phyloP scores from a whole-genome alignment of 495 filamentous ascomycete species.

The Aspergillus asperescens region DNA sequence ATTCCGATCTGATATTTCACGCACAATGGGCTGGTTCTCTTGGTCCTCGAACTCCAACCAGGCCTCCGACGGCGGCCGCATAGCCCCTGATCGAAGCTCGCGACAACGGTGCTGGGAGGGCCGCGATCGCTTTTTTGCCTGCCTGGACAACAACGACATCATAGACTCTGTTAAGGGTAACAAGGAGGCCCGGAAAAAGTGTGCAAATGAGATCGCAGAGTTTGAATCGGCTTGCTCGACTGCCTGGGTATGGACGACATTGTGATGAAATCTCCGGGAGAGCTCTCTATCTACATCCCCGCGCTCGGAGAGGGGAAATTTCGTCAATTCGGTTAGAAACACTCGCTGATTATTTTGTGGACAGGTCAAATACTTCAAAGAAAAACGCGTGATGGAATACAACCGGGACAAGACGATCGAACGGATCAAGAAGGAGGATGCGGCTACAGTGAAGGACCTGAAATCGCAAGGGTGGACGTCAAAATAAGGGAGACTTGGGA shows the following conservation, averaged over 20 bases:
- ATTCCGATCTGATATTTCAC: background rate
- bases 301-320: background rate
- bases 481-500: constrained; percentile 15
- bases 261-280: constrained; percentile 1
- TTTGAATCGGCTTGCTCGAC: constrained; percentile 73
- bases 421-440: constrained; percentile 75
- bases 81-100: constrained; percentile 71
- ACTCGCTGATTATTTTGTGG: constrained; percentile 14
- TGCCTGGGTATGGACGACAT: constrained; percentile 64
- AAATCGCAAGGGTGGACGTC: constrained; percentile 43
- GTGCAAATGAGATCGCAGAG: constrained; percentile 55
- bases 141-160: constrained; percentile 75
- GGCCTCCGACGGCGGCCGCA: constrained; percentile 55
- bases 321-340: background rate
- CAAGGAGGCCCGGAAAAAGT: constrained; percentile 58
- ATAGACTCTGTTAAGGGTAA: constrained; percentile 76
- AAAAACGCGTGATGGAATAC: constrained; percentile 84
- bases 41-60: constrained; percentile 38
- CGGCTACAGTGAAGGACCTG: constrained; percentile 47
- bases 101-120: constrained; percentile 80
- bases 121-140: constrained; percentile 79
- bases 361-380: constrained; percentile 96
- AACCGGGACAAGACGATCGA: constrained; percentile 76
- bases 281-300: background rate
- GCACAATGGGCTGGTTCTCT: constrained; percentile 44